Percentiles rank a stretch among this genome's conserved stretches.
Conservation (phyloP, 805 yeast species). For the Scheffersomyces spartinae region DNA sequence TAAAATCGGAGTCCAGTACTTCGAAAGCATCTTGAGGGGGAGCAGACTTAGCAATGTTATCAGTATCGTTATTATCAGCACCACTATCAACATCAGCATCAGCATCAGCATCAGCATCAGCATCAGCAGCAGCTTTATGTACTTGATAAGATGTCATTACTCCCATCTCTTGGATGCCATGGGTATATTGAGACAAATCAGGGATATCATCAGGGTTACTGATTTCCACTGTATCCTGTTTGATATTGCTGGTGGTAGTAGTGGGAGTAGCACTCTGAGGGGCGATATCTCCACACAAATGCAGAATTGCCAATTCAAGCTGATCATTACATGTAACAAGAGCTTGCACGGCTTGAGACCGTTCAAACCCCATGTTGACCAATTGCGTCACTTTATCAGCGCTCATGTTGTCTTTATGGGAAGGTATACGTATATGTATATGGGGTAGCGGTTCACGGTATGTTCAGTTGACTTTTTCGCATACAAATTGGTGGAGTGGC, state of each 20-base stretch:
- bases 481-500: no score
- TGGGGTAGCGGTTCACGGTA: no score
- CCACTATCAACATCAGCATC: background rate
- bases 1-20: slow-evolving; percentile 1
- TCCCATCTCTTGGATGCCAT: slow-evolving; percentile 1
- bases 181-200: slow-evolving; percentile 7
- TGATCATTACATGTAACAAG: background rate
- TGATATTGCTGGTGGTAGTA: no score
- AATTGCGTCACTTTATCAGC: slow-evolving; percentile 9
- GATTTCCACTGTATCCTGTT: slow-evolving; percentile 14
- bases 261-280: no score
- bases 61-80: background rate
- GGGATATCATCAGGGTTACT: slow-evolving; percentile 22
- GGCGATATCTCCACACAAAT: no score
- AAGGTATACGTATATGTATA: no score
- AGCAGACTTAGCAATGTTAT: background rate
- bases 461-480: no score
- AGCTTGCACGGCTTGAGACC: background rate
- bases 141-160: slow-evolving; percentile 1
- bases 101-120: background rate
- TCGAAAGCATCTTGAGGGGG: background rate
- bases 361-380: slow-evolving; percentile 2
- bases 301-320: slow-evolving; percentile 2
- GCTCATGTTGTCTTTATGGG: background rate
- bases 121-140: slow-evolving; percentile 2